Percentiles rank a stretch among this genome's conserved stretches.
These are phyloP conservation scores for Scenedesmus sp. DNA, from an alignment of 163 green algal species.

Conservation along the genomic window DNA sequence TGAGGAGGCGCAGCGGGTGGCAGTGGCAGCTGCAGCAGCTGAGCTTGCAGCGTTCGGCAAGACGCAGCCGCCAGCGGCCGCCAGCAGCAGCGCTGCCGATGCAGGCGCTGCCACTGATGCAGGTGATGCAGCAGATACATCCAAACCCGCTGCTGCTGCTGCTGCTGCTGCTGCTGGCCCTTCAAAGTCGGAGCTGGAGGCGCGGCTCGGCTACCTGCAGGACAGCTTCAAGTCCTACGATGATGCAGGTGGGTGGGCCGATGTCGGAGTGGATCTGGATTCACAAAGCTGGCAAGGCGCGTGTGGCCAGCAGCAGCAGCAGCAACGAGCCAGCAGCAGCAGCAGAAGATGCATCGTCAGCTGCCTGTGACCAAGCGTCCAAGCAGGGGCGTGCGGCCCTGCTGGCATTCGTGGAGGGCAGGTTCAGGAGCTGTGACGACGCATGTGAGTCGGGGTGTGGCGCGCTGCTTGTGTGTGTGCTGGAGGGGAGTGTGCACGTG, in stretches of 20 bases:
- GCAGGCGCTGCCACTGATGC: neutral
- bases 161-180: constrained; percentile 17
- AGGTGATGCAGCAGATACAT: neutral
- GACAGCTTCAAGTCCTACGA: constrained; percentile 75
- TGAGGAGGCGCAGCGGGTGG: constrained; percentile 78
- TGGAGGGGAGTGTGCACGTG: no score
- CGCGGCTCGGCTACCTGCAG: constrained; percentile 78
- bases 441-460: neutral
- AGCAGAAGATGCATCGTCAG: neutral
- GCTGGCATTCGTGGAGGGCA: neutral
- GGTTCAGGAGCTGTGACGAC: neutral
- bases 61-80: constrained; percentile 39
- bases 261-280: neutral
- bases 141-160: constrained; percentile 18
- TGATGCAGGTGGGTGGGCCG: constrained; percentile 68
- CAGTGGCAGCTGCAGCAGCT: constrained; percentile 70
- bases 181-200: constrained; percentile 81
- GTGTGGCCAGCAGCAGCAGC: neutral
- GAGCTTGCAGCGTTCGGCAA: constrained; percentile 63
- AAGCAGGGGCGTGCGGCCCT: neutral
- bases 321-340: neutral
- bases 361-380: neutral
- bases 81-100: neutral
- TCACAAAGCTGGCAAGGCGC: neutral
- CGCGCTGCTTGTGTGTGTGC: no score